Base-by-base conservation (phyloP, 2,329 filamentous ascomycete species). In the Scedosporium dehoogii region DNA sequence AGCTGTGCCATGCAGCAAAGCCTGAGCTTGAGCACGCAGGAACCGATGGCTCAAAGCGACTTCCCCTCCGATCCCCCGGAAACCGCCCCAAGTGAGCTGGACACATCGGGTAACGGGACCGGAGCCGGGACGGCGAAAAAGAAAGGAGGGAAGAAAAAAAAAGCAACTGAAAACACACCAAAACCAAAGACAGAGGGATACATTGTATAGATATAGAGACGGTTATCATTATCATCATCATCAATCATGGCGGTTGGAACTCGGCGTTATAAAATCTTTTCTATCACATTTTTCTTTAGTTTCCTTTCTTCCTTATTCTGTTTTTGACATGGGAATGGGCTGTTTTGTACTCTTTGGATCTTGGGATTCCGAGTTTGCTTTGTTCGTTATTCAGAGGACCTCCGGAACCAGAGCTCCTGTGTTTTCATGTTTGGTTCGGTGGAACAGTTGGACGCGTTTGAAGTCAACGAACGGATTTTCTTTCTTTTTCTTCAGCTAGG, bases 141-240 rank as follows among this genome's bases (percentile, higher is more conserved):
- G 16, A 57, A 29, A 63, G 58, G 21, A 62, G 58, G 42, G 41
- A 62, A 53, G 46, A 48, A 48, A n/a, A 6, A 58, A n/a, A 58
- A 60, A 63, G 18, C 16, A 55, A 12, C 4, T 23, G 18, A 23
- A 55, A 18, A 27, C n/a, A 16, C 18, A 25, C n/a, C 2, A 55
- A 55, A 55, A 14, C 18, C 7, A 27, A 27, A 55, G 18, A 25
- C 12, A n/a, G 51, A 55, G 51, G 23, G 18, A 55, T 14, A 55
- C 51, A 55, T 9, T 55, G 51, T 55, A 55, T 55, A 55, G 51
- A 55, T 55, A 55, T 55, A 55, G 51, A 55, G 51, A 55, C 51
- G 51, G 51, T 55, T 25, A 55, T 55, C 51, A 55, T 55, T 23
- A 55, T 55, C 51, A 55, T 55, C 21, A 53, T 53, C 51, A 55